Conservation (phyloP, 306 rosid genomes). For the Corylus americana region DNA sequence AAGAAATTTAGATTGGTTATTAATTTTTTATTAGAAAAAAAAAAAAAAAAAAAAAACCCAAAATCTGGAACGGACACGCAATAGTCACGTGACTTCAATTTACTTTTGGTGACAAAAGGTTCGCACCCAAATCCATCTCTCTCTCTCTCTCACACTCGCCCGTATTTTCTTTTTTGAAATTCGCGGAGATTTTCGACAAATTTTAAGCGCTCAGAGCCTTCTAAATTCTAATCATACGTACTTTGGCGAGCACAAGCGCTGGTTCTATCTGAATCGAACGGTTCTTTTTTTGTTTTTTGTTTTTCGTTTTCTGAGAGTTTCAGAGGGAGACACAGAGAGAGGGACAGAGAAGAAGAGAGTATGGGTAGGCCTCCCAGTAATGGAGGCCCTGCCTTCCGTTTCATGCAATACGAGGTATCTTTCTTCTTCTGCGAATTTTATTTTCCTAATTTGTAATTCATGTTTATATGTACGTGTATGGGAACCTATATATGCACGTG, state of each 20-base stretch:
- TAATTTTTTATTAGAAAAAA: no score
- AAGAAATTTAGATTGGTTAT: not conserved
- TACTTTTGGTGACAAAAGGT: slow-evolving; percentile 4
- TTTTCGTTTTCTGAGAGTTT: slow-evolving; percentile 9
- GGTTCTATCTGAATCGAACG: not conserved
- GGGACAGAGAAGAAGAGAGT: not conserved
- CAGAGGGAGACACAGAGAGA: slow-evolving; percentile 4
- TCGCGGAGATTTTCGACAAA: not conserved
- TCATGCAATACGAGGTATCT: slow-evolving; percentile 70
- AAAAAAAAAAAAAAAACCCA: not conserved
- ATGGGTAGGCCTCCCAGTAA: slow-evolving; percentile 99
- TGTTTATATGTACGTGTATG: not conserved
- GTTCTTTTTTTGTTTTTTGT: not conserved
- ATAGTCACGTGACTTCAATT: not conserved
- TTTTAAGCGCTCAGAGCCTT: not conserved
- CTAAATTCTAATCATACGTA: not conserved
- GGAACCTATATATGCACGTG: not conserved
- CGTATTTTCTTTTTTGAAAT: not conserved
- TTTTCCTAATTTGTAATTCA: not conserved
- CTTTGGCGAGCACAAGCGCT: not conserved
- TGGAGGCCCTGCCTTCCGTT: slow-evolving; percentile 98
- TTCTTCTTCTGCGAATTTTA: slow-evolving; percentile 3
- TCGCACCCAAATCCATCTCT: slow-evolving; percentile 7
- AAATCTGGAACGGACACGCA: not conserved
- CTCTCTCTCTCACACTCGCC: not conserved